Percentiles rank a stretch among this genome's conserved stretches.
Evolutionary conservation across 1,284 basidiomycete genomes (phyloP).

Genomic region (Nidula niveotomentosa): DNA sequence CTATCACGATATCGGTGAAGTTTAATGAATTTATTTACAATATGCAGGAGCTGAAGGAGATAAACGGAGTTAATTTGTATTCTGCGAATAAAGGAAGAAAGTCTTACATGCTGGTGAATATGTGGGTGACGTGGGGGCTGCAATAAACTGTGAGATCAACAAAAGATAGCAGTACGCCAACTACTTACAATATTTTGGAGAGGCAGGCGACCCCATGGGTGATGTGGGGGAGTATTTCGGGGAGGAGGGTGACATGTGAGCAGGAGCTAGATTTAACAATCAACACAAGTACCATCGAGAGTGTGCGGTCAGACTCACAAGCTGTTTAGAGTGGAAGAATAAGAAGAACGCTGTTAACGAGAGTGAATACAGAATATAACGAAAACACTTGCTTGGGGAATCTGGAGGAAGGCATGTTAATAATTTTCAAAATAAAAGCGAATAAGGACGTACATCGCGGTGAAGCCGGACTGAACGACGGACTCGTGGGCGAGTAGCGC

Average conservation of each 20-base stretch:
- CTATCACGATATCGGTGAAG: slow-evolving; percentile 7
- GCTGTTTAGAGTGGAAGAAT: slow-evolving; percentile 37
- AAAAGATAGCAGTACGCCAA: slow-evolving; percentile 26
- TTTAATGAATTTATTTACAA: slow-evolving; percentile 46
- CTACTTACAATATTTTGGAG: slow-evolving; percentile 78
- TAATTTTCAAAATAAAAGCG: slow-evolving; percentile 11
- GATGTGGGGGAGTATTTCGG: slow-evolving; percentile 87
- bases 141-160: slow-evolving; percentile 7
- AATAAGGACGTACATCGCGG: slow-evolving; percentile 65
- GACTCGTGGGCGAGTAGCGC: slow-evolving; percentile 82
- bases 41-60: slow-evolving; percentile 58
- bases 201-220: slow-evolving; percentile 77
- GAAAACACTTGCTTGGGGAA: slow-evolving; percentile 68
- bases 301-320: slow-evolving; percentile 41
- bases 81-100: slow-evolving; percentile 7
- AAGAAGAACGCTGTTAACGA: slow-evolving; percentile 11
- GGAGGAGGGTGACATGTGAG: slow-evolving; percentile 80
- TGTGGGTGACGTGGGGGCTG: slow-evolving; percentile 80
- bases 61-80: slow-evolving; percentile 14
- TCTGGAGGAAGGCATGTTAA: slow-evolving; percentile 44
- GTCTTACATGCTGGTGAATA: slow-evolving; percentile 82
- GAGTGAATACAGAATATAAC: slow-evolving; percentile 9
- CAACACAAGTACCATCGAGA: slow-evolving; percentile 2
- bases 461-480: slow-evolving; percentile 85
- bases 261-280: slow-evolving; percentile 46